Conservation (phyloP, 2,329 filamentous ascomycete species). For the Colletotrichum shisoi region DNA sequence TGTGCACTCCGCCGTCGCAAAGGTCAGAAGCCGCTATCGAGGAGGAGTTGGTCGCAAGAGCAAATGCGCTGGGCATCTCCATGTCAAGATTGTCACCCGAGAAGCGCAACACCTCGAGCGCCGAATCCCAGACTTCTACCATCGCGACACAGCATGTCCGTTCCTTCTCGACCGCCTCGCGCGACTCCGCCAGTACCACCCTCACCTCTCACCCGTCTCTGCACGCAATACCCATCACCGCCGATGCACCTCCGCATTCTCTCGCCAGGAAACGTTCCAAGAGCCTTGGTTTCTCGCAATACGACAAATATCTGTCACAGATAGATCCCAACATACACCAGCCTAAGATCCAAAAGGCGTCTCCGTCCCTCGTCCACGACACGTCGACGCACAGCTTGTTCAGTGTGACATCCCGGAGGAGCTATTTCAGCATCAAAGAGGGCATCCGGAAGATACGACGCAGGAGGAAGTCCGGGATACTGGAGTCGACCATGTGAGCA, state of each 20-base stretch:
- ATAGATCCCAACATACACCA: slow-evolving; percentile 55
- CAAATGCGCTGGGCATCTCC: slow-evolving; percentile 50
- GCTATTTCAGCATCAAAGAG: slow-evolving; percentile 57
- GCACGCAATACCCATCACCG: slow-evolving; percentile 43
- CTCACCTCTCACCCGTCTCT: slow-evolving; percentile 56
- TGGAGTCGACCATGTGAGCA: slow-evolving; percentile 49
- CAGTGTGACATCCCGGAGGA: slow-evolving; percentile 56
- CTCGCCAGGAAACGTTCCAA: slow-evolving; percentile 44
- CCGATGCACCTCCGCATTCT: slow-evolving; percentile 41
- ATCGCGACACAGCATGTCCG: slow-evolving; percentile 54
- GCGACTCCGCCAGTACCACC: slow-evolving; percentile 51
- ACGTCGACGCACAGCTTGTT: slow-evolving; percentile 53
- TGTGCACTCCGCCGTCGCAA: slow-evolving; percentile 46
- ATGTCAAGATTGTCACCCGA: slow-evolving; percentile 45
- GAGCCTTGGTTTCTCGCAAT: slow-evolving; percentile 58
- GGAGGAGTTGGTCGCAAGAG: slow-evolving; percentile 48
- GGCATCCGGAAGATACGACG: slow-evolving; percentile 56
- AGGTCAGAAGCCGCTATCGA: slow-evolving; percentile 54
- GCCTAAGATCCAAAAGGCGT: slow-evolving; percentile 51
- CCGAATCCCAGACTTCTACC: slow-evolving; percentile 54
- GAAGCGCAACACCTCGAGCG: slow-evolving; percentile 51
- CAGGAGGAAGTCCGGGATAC: slow-evolving; percentile 50
- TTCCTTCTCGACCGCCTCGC: slow-evolving; percentile 55
- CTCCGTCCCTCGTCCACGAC: slow-evolving; percentile 45
- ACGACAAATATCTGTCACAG: slow-evolving; percentile 61